Base-by-base conservation (phyloP, 1,284 basidiomycete genomes). In the Puccinia triticina region DNA sequence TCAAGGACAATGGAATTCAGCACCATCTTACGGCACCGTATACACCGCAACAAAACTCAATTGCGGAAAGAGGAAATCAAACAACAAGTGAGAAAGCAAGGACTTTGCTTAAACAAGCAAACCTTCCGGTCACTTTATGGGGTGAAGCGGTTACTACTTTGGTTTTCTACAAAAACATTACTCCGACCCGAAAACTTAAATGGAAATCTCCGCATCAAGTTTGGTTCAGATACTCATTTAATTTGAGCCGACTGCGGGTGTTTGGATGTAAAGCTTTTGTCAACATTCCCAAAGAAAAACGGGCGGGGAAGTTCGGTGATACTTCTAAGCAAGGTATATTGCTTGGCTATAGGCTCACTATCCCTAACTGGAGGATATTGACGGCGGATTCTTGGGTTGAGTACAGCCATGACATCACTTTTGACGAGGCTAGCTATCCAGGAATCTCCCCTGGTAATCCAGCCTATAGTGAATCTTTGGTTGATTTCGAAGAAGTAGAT, bases 101-200 rank as follows among this genome's bases (percentile, higher is more conserved):
- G 0, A 84, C 85, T 0, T 84, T 88, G 83, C 83, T 88, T 0
- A 61, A 85, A 10, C 82, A 84, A 32, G 57, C 86, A 0, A 78
- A 83, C 10, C 84, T 88, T 0, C 87, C 86, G 11, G 80, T 77
- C 61, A 84, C 64, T 46, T 85, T 87, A 8, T 88, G 88, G 88
- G 86, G 84, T 0, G 86, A 88, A 77, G 87, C 87, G 0, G 82
- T 85, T 29, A 55, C 80, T 2, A 86, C 87, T 72, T 84, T 82
- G n/a, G 83, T 85, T 12, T 89, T 86, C 85, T 43, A 89, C 1
- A 84, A 84, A 55, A 88, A 89, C 82, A 48, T 43, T 4, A 72
- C 69, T 11, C 69, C 69, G n/a, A 43, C 23, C 5, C 5, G n/a
- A n/a, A n/a, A 23, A 23, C 34, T 40, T 43, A 40, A 3, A 21